Percentiles rank a stretch among this genome's conserved stretches.
Conservation (phyloP, 2,329 filamentous ascomycete genomes). For the Rugonectria rugulosa region DNA sequence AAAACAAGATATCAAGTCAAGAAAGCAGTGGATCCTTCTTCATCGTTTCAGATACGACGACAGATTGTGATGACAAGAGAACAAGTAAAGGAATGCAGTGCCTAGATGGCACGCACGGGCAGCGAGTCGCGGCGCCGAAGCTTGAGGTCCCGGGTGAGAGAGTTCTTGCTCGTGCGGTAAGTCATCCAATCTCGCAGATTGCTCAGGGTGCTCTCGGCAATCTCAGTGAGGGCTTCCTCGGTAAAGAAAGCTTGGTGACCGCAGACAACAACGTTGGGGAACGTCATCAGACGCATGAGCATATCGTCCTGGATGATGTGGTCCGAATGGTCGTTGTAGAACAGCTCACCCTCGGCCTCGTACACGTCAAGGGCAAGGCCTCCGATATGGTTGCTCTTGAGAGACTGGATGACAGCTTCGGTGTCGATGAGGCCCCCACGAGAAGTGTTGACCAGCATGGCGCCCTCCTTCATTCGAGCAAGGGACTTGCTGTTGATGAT, state of each 20-base stretch:
- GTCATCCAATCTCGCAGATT: slow-evolving; percentile 60
- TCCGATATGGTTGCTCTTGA: slow-evolving; percentile 67
- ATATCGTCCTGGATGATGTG: slow-evolving; percentile 73
- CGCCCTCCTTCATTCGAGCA: slow-evolving; percentile 63
- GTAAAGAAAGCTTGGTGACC: slow-evolving; percentile 77
- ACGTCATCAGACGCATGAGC: slow-evolving; percentile 71
- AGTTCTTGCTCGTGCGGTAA: slow-evolving; percentile 43
- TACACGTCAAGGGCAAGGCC: slow-evolving; percentile 74
- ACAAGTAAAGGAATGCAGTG: background rate
- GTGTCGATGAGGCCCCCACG: slow-evolving; percentile 71
- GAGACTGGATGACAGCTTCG: slow-evolving; percentile 63
- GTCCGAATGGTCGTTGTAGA: slow-evolving; percentile 70
- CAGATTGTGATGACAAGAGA: slow-evolving; percentile 2
- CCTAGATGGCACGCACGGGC: slow-evolving; percentile 44
- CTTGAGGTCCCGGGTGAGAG: slow-evolving; percentile 41
- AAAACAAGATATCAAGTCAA: background rate
- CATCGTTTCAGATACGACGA: slow-evolving; percentile 15
- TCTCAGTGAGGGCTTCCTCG: slow-evolving; percentile 69
- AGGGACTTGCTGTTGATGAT: slow-evolving; percentile 65
- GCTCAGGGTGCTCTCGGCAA: slow-evolving; percentile 64
- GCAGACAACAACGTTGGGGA: slow-evolving; percentile 71
- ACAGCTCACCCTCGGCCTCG: slow-evolving; percentile 68
- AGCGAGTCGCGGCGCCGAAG: slow-evolving; percentile 38
- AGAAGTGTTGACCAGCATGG: slow-evolving; percentile 72
- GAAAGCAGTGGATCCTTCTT: slow-evolving; percentile 9